Evolutionary conservation across 192 early-diverging fungal genomes (phyloP).

Genomic region (Thoreauomyces humboldtii): DNA sequence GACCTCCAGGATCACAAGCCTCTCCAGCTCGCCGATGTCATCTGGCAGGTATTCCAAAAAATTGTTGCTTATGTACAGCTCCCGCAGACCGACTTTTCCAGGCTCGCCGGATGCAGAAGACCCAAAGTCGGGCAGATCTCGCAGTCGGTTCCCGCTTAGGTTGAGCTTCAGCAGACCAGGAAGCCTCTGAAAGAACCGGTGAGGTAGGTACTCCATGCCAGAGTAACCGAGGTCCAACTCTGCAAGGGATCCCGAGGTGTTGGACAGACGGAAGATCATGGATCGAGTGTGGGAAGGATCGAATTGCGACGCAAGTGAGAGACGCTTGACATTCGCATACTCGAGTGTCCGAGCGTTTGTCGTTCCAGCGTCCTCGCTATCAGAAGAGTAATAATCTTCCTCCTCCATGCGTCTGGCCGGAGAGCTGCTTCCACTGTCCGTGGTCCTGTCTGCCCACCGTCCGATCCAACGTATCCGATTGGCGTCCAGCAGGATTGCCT

Average conservation of each 20-base stretch:
- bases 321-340: slow-evolving; percentile 12
- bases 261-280: slow-evolving; percentile 23
- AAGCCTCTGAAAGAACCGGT: slow-evolving; percentile 29
- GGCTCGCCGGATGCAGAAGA: no score
- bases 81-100: slow-evolving; percentile 10
- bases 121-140: slow-evolving; percentile 33
- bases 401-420: neutral
- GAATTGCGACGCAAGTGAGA: slow-evolving; percentile 20
- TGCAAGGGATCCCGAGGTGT: slow-evolving; percentile 22
- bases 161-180: slow-evolving; percentile 28
- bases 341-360: slow-evolving; percentile 6
- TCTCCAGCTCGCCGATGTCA: slow-evolving; percentile 54
- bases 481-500: slow-evolving; percentile 34
- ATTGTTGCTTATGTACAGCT: slow-evolving; percentile 28
- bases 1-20: slow-evolving; percentile 71
- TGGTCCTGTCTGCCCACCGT: slow-evolving; percentile 13
- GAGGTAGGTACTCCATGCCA: slow-evolving; percentile 36
- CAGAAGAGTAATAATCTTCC: neutral
- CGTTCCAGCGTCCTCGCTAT: neutral
- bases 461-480: slow-evolving; percentile 40
- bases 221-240: slow-evolving; percentile 33
- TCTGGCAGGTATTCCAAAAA: slow-evolving; percentile 52
- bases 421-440: neutral
- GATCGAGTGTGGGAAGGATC: slow-evolving; percentile 15
- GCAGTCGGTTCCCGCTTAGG: slow-evolving; percentile 34